These are phyloP conservation scores for Triglochin maritima DNA, from an alignment of 106 monocot species.

Conservation along the genomic window DNA sequence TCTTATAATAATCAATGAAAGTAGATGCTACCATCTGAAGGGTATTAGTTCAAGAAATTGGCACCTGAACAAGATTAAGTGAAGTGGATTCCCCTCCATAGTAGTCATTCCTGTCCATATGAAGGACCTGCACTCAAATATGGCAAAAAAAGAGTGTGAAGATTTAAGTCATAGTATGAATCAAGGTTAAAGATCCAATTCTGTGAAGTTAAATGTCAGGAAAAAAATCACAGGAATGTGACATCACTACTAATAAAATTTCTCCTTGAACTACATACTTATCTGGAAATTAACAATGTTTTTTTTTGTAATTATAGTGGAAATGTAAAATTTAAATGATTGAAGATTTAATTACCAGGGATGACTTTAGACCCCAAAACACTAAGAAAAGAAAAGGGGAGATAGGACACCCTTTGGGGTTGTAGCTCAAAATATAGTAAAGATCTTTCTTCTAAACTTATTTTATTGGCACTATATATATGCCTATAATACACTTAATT, in stretches of 20 bases:
- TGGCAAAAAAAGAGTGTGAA: not conserved
- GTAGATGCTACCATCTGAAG: not conserved
- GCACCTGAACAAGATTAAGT: conserved; percentile 27
- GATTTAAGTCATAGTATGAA: not conserved
- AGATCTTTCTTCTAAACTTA: no score
- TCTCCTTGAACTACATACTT: no score
- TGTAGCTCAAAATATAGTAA: no score
- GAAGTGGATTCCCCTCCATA: conserved; percentile 25
- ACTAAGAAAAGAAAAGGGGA: no score
- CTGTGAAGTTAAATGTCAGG: not conserved
- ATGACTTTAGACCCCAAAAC: no score
- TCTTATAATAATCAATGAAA: not conserved
- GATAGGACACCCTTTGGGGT: no score
- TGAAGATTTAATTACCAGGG: no score
- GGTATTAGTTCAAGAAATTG: not conserved
- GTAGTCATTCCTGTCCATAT: conserved; percentile 32
- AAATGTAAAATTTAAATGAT: no score
- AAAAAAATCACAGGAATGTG: not conserved
- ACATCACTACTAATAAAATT: not conserved
- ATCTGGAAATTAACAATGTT: not conserved
- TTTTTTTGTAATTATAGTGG: no score
- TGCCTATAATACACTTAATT: no score
- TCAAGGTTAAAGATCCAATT: not conserved
- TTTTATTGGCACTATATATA: no score
- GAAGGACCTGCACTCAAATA: conserved; percentile 10